These are phyloP conservation scores for Thalassiosira exigua DNA, from an alignment of 352 stramenopile genomes.

Conservation along the genomic window DNA sequence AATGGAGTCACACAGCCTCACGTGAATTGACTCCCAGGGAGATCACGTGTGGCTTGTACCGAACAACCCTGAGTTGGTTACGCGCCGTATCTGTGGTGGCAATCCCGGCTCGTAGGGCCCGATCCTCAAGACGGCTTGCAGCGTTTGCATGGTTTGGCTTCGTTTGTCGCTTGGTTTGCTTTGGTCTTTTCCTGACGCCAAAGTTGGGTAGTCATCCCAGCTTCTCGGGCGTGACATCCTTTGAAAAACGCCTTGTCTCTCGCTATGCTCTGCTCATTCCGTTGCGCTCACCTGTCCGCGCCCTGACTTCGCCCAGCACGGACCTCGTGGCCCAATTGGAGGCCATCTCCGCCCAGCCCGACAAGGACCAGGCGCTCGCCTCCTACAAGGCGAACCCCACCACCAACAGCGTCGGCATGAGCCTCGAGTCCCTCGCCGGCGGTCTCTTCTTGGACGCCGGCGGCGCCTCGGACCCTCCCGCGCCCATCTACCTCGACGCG, in stretches of 20 bases:
- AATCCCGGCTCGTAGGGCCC: too few species aligned
- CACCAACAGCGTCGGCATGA: not conserved
- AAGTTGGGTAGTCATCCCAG: too few species aligned
- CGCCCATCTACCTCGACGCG: constrained; percentile 8
- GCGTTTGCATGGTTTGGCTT: too few species aligned
- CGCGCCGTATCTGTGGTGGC: too few species aligned
- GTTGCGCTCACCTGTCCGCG: not conserved
- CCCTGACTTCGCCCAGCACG: not conserved
- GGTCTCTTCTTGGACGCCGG: not conserved
- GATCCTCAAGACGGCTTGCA: too few species aligned
- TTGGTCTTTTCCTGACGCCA: too few species aligned
- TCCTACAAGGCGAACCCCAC: constrained; percentile 5
- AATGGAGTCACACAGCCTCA: too few species aligned
- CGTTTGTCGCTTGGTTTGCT: too few species aligned
- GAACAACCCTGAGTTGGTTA: too few species aligned
- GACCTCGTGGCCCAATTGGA: not conserved
- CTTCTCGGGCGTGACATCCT: too few species aligned
- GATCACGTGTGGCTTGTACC: too few species aligned
- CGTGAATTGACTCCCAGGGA: too few species aligned
- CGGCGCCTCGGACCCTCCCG: not conserved
- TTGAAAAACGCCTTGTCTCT: not conserved
- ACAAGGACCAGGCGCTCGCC: not conserved
- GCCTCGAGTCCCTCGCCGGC: constrained; percentile 22
- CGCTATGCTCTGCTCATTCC: not conserved
- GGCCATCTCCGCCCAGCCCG: not conserved